A percentile compares a stretch with the other conserved stretches of the same genome.
These are phyloP conservation scores for Aspergillus ellipticus DNA, from an alignment of 495 filamentous ascomycete genomes.

Conservation along the genomic window DNA sequence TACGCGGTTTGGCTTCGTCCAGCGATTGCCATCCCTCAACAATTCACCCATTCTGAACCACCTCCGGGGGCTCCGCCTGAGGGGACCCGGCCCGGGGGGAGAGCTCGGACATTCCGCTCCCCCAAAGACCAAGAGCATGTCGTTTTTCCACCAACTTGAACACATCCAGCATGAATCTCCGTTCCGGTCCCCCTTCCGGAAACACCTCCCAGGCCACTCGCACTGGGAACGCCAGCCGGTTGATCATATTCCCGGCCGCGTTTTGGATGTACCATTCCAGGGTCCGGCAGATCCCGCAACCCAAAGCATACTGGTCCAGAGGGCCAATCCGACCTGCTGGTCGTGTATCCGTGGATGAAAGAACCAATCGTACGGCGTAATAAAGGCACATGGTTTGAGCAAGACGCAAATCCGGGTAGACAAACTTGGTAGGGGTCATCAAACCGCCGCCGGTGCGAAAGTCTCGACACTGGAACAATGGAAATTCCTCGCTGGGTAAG, in stretches of 20 bases:
- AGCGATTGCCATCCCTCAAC: not conserved
- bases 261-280: conserved; percentile 40
- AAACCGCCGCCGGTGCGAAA: conserved; percentile 37
- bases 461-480: conserved; percentile 37
- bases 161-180: conserved; percentile 35
- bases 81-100: conserved; percentile 29
- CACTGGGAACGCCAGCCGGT: conserved; percentile 41
- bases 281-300: conserved; percentile 40
- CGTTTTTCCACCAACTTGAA: conserved; percentile 39
- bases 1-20: not conserved
- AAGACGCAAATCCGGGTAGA: conserved; percentile 40
- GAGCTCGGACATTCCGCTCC: conserved; percentile 38
- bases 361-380: conserved; percentile 32
- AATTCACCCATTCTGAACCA: not conserved
- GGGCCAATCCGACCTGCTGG: conserved; percentile 31
- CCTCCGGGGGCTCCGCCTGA: not conserved
- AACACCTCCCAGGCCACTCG: conserved; percentile 45
- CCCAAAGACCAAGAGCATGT: conserved; percentile 40
- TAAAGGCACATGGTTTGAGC: conserved; percentile 45
- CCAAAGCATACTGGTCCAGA: conserved; percentile 36
- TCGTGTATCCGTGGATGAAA: conserved; percentile 38
- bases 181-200: conserved; percentile 35
- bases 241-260: conserved; percentile 45
- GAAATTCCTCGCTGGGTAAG: conserved; percentile 26
- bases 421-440: conserved; percentile 32